Base-by-base conservation (phyloP, 2,329 filamentous ascomycete species). In the Bipolaris bicolor region DNA sequence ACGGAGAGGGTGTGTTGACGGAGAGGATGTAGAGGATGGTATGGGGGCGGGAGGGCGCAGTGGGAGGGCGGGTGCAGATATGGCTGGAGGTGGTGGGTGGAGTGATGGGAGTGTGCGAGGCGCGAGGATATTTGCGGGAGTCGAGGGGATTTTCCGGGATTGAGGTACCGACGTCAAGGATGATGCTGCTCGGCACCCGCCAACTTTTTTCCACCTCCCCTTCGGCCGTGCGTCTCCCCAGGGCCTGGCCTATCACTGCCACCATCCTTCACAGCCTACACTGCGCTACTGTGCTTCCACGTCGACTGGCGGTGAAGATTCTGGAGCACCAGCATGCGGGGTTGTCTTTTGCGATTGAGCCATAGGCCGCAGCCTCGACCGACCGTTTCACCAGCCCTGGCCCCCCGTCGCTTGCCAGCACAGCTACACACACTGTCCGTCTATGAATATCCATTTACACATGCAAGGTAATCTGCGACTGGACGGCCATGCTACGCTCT, bases 141-240 rank as follows among this genome's bases (percentile, higher is more conserved):
- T 53, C 36, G 55, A 61, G 63, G 68, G 61, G 65, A 66, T 67
- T 67, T 69, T 61, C 64, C 69, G 69, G 69, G 41, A 43, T 15
- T 47, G 41, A 65, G 66, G 63, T 58, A 60, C 54, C 51, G 48
- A 55, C 61, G 65, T 62, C 64, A 61, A 45, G 40, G 56, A 56
- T 61, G 52, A 50, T 44, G 58, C 58, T 33, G 49, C 46, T 55
- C 55, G 55, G 41, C 54, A 58, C 47, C 52, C 57, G 44, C 62
- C 64, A 64, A 67, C 59, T 64, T 69, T 68, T 67, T 64, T 41
- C 26, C 36, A 43, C 46, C 52, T 45, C 49, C 39, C 45, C 45
- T 33, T 57, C 52, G 55, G 41, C 58, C 55, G 54, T 58, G 58
- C 58, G 46, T 47, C 41, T 37, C 34, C 37, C 37, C 34, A 31